Base-by-base conservation (phyloP, 768 basidiomycete genomes). In the Calocybe indica region DNA sequence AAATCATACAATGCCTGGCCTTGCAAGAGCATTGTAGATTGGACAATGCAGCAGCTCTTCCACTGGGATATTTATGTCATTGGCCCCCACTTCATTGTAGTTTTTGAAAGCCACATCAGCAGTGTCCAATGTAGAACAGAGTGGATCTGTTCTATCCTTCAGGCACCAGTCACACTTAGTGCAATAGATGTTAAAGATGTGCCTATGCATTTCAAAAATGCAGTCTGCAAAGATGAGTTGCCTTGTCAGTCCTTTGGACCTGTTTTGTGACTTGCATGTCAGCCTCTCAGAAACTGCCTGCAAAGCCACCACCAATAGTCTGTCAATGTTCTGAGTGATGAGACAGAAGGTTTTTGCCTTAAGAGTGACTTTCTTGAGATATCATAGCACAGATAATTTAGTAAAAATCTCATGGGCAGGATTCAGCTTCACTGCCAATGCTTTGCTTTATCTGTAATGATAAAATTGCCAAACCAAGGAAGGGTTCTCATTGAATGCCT, bases 241-340 rank as follows among this genome's bases (percentile, higher is more conserved):
- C 28, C 37, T 10, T 5, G 9, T 13, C n/a, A 37, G 42, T 5
- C 55, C 46, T 28, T 58, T 1, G 33, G 37, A 22, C 33, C 43
- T 43, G 11, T 35, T 14, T 8, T 11, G 15, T 22, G 41, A 35
- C 11, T 49, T 30, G 28, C 31, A 31, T 12, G 9, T 12, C 46
- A 41, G 11, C 51, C 34, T 28, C 49, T 48, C 11, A 54, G 47
- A 31, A 64, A 51, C 32, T 61, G 52, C 31, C 22, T 66, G 56
- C 42, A 75, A 57, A 1, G 79, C 70, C 47, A 63, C 58, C 5
- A 57, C 49, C 50, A 72, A 73, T 14, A 82, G 66, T 3, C 78
- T 73, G 52, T 85, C 82, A n/a, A 82, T 73, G 56, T 83, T 82
- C 55, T 83, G 80, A 10, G 80, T 83, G 37, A 82, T 70, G 28